Evolutionary conservation across 495 filamentous ascomycete species (phyloP), one percentile per base, ranked within the genome.

Genomic region (Hypoxylon lenormandii): DNA sequence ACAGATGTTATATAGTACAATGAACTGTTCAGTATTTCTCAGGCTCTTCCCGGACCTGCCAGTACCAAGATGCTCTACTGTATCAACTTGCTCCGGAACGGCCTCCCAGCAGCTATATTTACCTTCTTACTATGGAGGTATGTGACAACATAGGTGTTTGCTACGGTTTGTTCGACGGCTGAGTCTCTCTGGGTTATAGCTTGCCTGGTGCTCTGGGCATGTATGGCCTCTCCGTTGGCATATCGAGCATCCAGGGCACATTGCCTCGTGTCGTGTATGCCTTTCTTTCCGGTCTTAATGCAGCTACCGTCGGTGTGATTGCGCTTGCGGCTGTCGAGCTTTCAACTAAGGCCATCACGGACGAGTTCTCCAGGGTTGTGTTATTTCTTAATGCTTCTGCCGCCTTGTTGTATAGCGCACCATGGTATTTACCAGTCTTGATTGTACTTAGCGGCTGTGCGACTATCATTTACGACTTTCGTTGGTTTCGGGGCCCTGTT

Each of bases 341-440:
- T 0, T 84, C 90, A 0, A 79, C 88, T 16, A 91, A 92, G 73
- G 87, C 91, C 4, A 90, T 96, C 67, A 92, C 85, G 0, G 92
- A 96, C 67, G 83, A 81, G 49, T 37, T 93, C 26, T 89, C 91
- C 0, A 78, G 92, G 1, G 80, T 91, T 11, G 66, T 94, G 1
- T 87, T 96, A 0, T 87, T 92, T 56, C 71, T 92, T n/a, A 86
- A 85, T 13, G 92, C 80, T 18, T 80, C 84, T 2, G 89, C 89
- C 0, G 92, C 91, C 5, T 77, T 94, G 75, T 83, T 90, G 42
- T 93, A 94, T 65, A 92, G 86, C 57, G 87, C 91, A 0, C 78
- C 94, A 0, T 96, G 91, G 92, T 96, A 93, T 71, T 94, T 93
- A 65, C 92, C 92, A 0, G 73, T 91, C 0, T 70, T 96, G 7